Percentiles rank a stretch among this genome's conserved stretches.
Evolutionary conservation across 1,284 basidiomycete species (phyloP).

Genomic region (Chiua sp.): DNA sequence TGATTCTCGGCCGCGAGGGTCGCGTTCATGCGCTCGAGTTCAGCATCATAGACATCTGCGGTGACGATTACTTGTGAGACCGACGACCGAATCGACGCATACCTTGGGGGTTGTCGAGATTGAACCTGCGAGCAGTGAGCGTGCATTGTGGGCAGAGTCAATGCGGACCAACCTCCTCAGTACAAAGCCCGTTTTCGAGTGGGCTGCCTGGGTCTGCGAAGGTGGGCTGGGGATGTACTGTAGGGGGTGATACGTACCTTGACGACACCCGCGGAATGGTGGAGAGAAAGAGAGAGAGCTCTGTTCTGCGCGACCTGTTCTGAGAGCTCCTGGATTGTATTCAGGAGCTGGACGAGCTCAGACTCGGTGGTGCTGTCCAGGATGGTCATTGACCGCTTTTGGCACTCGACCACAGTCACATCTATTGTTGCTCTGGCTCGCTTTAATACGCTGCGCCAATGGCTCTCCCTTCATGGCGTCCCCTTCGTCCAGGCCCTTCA

Average conservation of each 20-base stretch:
- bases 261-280: slow-evolving; percentile 73
- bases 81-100: slow-evolving; percentile 1
- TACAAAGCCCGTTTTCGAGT: slow-evolving; percentile 90
- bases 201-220: slow-evolving; percentile 63
- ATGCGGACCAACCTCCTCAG: slow-evolving; percentile 67
- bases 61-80: slow-evolving; percentile 1
- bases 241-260: slow-evolving; percentile 60
- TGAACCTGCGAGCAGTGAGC: slow-evolving; percentile 59
- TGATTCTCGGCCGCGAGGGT: slow-evolving; percentile 89
- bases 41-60: slow-evolving; percentile 90
- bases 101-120: slow-evolving; percentile 92
- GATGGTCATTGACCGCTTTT: slow-evolving; percentile 42
- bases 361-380: slow-evolving; percentile 44
- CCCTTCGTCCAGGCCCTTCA: not conserved
- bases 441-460: too few relatives aligned
- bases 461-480: too few relatives aligned
- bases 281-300: slow-evolving; percentile 58
- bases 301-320: slow-evolving; percentile 88
- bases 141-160: not conserved
- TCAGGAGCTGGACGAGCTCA: slow-evolving; percentile 73
- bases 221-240: not conserved
- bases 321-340: slow-evolving; percentile 76
- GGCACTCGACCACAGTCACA: slow-evolving; percentile 3
- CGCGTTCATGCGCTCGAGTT: slow-evolving; percentile 90
- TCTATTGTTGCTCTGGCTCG: slow-evolving; percentile 21